Conservation (phyloP, 306 rosid genomes). For the Vicia villosa region DNA sequence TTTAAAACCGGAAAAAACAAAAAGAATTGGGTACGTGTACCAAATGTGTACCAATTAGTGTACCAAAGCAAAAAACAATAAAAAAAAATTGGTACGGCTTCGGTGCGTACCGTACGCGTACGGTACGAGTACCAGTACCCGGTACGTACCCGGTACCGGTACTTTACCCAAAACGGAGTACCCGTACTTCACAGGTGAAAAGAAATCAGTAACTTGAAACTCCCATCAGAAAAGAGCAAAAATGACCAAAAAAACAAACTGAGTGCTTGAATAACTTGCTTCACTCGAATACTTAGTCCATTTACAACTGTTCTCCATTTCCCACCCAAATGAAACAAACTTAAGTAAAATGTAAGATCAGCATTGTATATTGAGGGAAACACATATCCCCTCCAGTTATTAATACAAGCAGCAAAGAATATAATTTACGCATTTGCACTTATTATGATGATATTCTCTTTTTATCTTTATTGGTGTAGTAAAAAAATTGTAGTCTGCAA, state of each 20-base stretch:
- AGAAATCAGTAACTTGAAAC: neutral
- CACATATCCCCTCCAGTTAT: neutral
- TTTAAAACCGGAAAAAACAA: no score
- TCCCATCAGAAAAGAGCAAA: neutral
- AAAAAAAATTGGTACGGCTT: no score
- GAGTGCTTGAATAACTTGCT: neutral
- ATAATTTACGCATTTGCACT: neutral
- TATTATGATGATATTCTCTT: neutral
- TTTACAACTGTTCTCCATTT: neutral
- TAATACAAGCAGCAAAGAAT: neutral
- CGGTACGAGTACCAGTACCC: no score
- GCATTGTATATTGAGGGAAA: neutral
- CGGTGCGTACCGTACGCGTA: no score
- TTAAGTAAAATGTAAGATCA: constrained; percentile 21
- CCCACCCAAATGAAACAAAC: constrained; percentile 13
- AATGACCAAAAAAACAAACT: neutral
- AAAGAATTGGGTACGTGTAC: no score
- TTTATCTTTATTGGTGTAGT: neutral
- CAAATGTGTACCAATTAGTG: no score
- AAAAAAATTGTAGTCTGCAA: neutral
- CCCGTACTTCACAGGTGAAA: no score
- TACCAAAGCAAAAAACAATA: no score
- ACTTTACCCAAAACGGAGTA: no score
- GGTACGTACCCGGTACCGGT: no score
- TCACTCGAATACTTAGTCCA: constrained; percentile 3